A percentile compares a stretch with the other conserved stretches of the same genome.
phyloP scores from a whole-genome alignment of 2,329 filamentous ascomycete species.

The Fusarium keratoplasticum region DNA sequence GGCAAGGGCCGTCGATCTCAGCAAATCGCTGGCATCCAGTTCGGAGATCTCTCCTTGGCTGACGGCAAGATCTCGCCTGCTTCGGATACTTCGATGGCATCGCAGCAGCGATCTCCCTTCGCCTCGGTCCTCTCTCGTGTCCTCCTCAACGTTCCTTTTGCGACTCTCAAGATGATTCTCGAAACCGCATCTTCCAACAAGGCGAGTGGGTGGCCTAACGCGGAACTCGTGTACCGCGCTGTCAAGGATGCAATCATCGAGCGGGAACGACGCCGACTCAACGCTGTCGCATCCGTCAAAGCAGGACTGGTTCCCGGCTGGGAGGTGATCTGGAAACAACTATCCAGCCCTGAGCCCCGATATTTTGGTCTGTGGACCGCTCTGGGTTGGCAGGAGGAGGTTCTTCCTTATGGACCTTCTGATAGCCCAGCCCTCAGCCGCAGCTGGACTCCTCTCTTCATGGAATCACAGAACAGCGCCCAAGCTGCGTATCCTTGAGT shows the following conservation, averaged over 20 bases:
- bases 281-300: constrained; percentile 57
- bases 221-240: constrained; percentile 59
- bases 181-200: constrained; percentile 67
- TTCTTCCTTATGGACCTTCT: constrained; percentile 50
- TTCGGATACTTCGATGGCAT: constrained; percentile 48
- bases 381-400: constrained; percentile 63
- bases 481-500: constrained; percentile 49
- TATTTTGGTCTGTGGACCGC: constrained; percentile 58
- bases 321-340: constrained; percentile 50
- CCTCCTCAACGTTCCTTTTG: constrained; percentile 77
- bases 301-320: constrained; percentile 50
- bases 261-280: constrained; percentile 67
- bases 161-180: constrained; percentile 72
- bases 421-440: constrained; percentile 58
- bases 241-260: constrained; percentile 65
- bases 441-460: constrained; percentile 57
- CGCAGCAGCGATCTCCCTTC: constrained; percentile 47
- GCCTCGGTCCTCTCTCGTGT: constrained; percentile 71
- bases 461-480: constrained; percentile 34
- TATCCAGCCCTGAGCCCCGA: constrained; percentile 53
- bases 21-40: constrained; percentile 73
- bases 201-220: constrained; percentile 62
- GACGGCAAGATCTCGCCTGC: constrained; percentile 42
- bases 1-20: constrained; percentile 57
- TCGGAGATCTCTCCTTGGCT: constrained; percentile 71